Evolutionary conservation across 2,329 filamentous ascomycete species (phyloP), one percentile per base, ranked within the genome.

Genomic region (Xenoacremonium recifei): DNA sequence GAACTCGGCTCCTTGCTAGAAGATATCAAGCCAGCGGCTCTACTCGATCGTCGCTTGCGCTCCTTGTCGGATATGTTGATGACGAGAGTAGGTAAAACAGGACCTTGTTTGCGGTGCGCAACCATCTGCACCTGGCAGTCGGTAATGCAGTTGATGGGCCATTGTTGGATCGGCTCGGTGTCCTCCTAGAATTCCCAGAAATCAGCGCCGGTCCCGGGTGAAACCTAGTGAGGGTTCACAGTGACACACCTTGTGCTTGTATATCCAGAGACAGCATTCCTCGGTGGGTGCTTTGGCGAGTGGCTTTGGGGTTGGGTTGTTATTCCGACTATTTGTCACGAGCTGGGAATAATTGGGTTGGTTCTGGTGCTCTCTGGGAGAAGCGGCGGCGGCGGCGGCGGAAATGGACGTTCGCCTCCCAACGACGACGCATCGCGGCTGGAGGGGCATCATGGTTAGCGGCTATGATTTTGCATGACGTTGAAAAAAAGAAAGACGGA

Each of bases 31-130:
- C 77, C 77, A 4, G 77, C 74, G 4, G 82, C 78, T 46, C 81
- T 73, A 51, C 81, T 85, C 35, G 82, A 85, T 45, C 82, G 73
- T 37, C 82, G 76, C 54, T 84, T 85, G 41, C 79, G 75, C 48
- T 81, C 68, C 58, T 80, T 83, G 49, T 84, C 80, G 27, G 73
- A 69, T 35, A 85, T 64, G 49, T 69, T 77, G 27, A 85, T 58
- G 34, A 82, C 67, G 11, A 85, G 70, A 5, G 82, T 85, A 2
- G 79, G 79, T 6, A 80, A 62, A 4, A 76, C 68, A 10, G 77
- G 74, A 1, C 76, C 76, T 54, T 83, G 79, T 54, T 85, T 85
- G 37, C 80, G 76, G 53, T 84, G 76, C 31, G 79, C 70, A 13
- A 83, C 50, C 59, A 74, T 72, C 57, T 82, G 78, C 21, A 83